Evolutionary conservation across 495 filamentous ascomycete genomes (phyloP).

Genomic region (Neurospora hispaniola): DNA sequence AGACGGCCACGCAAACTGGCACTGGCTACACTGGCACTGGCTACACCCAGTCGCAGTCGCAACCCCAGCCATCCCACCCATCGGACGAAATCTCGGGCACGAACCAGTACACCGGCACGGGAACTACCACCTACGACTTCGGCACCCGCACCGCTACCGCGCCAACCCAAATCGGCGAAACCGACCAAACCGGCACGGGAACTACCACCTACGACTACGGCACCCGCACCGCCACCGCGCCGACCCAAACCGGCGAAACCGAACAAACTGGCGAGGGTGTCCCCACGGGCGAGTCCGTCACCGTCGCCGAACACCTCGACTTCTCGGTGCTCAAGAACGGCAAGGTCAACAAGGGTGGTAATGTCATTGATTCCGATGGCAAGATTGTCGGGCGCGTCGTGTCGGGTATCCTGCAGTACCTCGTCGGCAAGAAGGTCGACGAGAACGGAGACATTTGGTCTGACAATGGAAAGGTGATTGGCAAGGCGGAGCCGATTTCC

Average conservation of each 20-base stretch:
- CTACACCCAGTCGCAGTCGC: neutral
- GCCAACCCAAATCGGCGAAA: neutral
- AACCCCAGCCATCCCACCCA: neutral
- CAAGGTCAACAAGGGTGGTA: constrained; percentile 69
- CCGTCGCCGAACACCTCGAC: constrained; percentile 34
- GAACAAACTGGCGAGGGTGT: neutral
- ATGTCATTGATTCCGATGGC: constrained; percentile 62
- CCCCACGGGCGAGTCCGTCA: constrained; percentile 1
- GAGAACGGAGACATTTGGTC: constrained; percentile 67
- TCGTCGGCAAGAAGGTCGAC: constrained; percentile 59
- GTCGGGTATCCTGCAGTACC: constrained; percentile 55
- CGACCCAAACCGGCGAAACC: neutral
- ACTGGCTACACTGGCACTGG: neutral
- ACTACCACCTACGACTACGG: neutral
- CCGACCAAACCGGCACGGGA: neutral
- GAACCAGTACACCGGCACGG: neutral
- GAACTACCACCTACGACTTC: neutral
- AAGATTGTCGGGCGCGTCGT: constrained; percentile 59
- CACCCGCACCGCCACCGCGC: neutral
- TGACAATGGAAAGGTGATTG: constrained; percentile 61
- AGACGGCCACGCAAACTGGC: neutral
- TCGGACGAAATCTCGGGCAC: neutral
- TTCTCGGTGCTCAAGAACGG: constrained; percentile 54
- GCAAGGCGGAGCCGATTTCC: constrained; percentile 63
- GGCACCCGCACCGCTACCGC: neutral